Percentiles rank a stretch among this genome's conserved stretches.
phyloP scores from a whole-genome alignment of 805 yeast species.

The Sugiyamaella chiloensis region DNA sequence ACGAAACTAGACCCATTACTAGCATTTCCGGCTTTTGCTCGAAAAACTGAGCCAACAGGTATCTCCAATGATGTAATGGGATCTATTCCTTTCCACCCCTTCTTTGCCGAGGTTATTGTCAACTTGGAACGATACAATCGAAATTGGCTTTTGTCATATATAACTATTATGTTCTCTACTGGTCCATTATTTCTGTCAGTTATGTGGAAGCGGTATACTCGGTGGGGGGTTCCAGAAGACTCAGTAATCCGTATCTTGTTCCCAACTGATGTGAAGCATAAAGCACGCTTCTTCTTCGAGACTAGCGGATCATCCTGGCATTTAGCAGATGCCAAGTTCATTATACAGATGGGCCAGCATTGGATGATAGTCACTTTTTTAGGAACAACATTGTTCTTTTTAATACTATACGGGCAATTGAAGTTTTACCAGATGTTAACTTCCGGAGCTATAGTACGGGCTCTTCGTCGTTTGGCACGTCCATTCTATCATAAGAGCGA shows the following conservation, averaged over 20 bases:
- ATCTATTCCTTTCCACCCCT: conserved; percentile 78
- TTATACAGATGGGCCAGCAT: conserved; percentile 69
- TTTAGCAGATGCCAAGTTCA: conserved; percentile 69
- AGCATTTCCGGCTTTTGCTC: conserved; percentile 75
- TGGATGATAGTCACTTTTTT: conserved; percentile 64
- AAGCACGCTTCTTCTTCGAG: conserved; percentile 52
- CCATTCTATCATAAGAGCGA: not conserved
- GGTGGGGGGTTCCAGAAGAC: conserved; percentile 65
- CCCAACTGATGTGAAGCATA: conserved; percentile 57
- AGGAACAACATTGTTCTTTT: conserved; percentile 45
- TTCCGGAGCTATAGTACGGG: conserved; percentile 5
- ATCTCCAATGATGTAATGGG: conserved; percentile 92
- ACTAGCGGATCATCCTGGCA: conserved; percentile 91
- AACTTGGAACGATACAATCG: conserved; percentile 58
- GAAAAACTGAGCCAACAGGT: conserved; percentile 86
- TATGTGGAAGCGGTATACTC: conserved; percentile 78
- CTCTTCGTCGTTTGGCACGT: not conserved
- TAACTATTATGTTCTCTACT: conserved; percentile 88
- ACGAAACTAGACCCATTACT: conserved; percentile 74
- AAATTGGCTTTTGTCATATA: conserved; percentile 82
- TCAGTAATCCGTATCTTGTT: conserved; percentile 65
- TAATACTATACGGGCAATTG: conserved; percentile 12
- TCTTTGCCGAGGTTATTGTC: conserved; percentile 66
- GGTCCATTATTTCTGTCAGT: conserved; percentile 85
- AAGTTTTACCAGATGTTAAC: conserved; percentile 17